Evolutionary conservation across 805 yeast genomes (phyloP), one percentile per base, ranked within the genome.

Genomic region (Debaryomyces castellii): DNA sequence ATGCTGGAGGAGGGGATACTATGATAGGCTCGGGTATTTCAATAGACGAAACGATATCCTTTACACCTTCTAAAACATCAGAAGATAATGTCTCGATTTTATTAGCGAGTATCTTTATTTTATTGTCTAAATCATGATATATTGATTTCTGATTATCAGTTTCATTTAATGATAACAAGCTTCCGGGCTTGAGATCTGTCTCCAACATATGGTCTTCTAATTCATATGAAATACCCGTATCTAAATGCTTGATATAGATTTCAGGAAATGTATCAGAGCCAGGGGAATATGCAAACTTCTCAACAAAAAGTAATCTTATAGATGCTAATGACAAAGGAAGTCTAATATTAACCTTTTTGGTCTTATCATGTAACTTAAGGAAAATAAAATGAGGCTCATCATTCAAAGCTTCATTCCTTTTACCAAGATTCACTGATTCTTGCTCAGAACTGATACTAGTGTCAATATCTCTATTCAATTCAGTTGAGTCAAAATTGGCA

Each of bases 251-350:
- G 5, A 90, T 73, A 54, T 87, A 86, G 22, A 94, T 78, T 9
- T 84, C 87, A 0, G 98, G 97, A 52, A 89, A 89, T 1, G 79
- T 65, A 10, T 81, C 77, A 0, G 80, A 63, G 0, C 86, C 85
- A 0, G 96, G 94, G 0, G 92, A 78, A 60, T 85, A 89, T 1
- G 92, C 89, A 67, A 90, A 91, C 54, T 82, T 87, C 57, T 92
- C 96, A 5, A 91, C 87, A 59, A 92, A 92, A 18, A 87, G 67
- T 1, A 89, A 72, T 38, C 94, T 74, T 28, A 87, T 56, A 2
- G 82, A 72, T 3, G 83, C 76, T 39, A 77, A 57, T 0, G 83
- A 66, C 2, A 79, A 63, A 1, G 83, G 83, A 11, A 71, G 54
- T 27, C 61, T 62, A 1, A 78, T 57, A 2, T 57, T 54, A 1